These are phyloP conservation scores for Iris pallida DNA, from an alignment of 116 monocot species.

Conservation along the genomic window DNA sequence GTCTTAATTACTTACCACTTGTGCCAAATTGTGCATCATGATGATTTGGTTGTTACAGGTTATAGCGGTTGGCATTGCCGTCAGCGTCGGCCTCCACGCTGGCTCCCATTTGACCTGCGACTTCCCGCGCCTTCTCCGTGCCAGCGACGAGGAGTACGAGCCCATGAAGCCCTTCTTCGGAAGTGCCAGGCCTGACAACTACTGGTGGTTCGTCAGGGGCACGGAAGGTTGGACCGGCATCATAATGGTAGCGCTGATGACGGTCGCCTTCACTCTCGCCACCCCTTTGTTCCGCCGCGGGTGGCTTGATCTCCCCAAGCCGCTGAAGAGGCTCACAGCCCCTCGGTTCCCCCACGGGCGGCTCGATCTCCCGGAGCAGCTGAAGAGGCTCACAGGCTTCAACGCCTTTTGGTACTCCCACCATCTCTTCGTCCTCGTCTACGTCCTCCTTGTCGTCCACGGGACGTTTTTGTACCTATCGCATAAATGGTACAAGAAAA, in stretches of 20 bases:
- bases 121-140: conserved; percentile 70
- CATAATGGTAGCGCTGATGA: conserved; percentile 72
- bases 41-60: too few species aligned
- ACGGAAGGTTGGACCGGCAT: conserved; percentile 75
- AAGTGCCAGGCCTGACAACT: conserved; percentile 37
- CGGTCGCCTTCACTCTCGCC: conserved; percentile 67
- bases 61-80: conserved; percentile 45
- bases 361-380: conserved; percentile 52
- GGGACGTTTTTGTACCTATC: conserved; percentile 53
- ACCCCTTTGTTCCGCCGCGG: conserved; percentile 81
- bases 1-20: too few species aligned
- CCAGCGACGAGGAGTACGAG: conserved; percentile 49
- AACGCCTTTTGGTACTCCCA: conserved; percentile 93
- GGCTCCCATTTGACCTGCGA: conserved; percentile 72
- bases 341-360: conserved; percentile 88
- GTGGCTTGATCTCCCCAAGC: conserved; percentile 52
- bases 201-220: conserved; percentile 94
- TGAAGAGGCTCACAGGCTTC: conserved; percentile 61
- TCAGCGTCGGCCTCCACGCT: conserved; percentile 55
- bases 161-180: conserved; percentile 71
- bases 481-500: conserved; percentile 58
- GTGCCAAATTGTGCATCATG: too few species aligned
- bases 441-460: conserved; percentile 65
- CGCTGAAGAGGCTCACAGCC: conserved; percentile 37
- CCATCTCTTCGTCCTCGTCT: conserved; percentile 83